These are phyloP conservation scores for Xanthoparmelia taractica DNA, from an alignment of 495 filamentous ascomycete species.

Conservation along the genomic window DNA sequence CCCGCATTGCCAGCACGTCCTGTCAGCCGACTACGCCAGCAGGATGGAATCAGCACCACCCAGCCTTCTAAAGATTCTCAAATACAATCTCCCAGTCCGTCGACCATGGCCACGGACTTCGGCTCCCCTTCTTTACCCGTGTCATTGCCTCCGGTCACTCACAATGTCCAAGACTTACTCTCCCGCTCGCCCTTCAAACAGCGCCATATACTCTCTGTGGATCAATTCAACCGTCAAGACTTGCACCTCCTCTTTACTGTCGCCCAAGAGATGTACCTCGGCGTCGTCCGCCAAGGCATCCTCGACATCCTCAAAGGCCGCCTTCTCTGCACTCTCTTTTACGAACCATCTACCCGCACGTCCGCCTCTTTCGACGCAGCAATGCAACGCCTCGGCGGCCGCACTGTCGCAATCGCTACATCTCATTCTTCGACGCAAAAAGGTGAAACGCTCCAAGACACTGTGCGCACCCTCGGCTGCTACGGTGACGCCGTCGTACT, in stretches of 20 bases:
- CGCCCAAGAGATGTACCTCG: constrained; percentile 91
- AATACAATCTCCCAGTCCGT: constrained; percentile 20
- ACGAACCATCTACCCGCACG: constrained; percentile 92
- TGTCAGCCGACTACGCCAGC: constrained; percentile 20
- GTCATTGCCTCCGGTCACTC: constrained; percentile 42
- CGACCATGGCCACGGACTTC: constrained; percentile 42
- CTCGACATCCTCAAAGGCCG: constrained; percentile 79
- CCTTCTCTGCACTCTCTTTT: constrained; percentile 87
- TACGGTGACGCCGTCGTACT: constrained; percentile 93
- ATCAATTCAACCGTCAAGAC: constrained; percentile 76
- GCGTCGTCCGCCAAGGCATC: constrained; percentile 81
- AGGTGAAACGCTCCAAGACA: constrained; percentile 89
- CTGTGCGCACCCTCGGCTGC: constrained; percentile 83
- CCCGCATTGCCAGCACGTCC: constrained; percentile 18
- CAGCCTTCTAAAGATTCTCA: constrained; percentile 22
- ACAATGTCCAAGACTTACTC: constrained; percentile 60
- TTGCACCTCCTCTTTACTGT: constrained; percentile 91
- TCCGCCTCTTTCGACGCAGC: constrained; percentile 95
- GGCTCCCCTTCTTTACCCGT: constrained; percentile 45
- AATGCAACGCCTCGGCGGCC: constrained; percentile 92
- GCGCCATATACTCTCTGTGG: constrained; percentile 80
- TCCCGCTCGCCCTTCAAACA: constrained; percentile 75
- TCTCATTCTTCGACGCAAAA: constrained; percentile 79
- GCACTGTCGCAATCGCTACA: constrained; percentile 68
- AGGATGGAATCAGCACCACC: constrained; percentile 24